phyloP scores from a whole-genome alignment of 1,284 basidiomycete species.

The Trametes sp. region DNA sequence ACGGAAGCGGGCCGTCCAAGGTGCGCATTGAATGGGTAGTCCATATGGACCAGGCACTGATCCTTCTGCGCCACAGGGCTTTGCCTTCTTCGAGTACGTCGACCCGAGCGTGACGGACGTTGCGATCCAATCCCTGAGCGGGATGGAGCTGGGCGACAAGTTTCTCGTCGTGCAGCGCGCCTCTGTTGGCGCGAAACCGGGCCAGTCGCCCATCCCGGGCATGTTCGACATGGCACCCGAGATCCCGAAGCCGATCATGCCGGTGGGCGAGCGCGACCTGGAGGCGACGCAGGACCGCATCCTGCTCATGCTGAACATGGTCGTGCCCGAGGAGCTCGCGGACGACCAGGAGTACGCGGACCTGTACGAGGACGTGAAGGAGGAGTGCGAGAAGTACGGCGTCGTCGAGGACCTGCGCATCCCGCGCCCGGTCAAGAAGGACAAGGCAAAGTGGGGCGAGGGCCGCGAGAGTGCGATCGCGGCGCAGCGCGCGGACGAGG shows the following conservation, averaged over 20 bases:
- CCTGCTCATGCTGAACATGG: constrained; percentile 99
- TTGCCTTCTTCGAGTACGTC: constrained; percentile 98
- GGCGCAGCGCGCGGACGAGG: constrained; percentile 78
- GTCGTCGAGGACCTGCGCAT: constrained; percentile 87
- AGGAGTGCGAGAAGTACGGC: constrained; percentile 90
- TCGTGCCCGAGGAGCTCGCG: constrained; percentile 90
- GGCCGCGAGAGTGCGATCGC: constrained; percentile 70
- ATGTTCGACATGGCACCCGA: constrained; percentile 78
- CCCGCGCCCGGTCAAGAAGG: constrained; percentile 87
- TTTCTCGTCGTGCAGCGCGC: constrained; percentile 96
- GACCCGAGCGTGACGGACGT: constrained; percentile 91
- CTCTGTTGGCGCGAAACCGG: constrained; percentile 87
- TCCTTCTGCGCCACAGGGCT: constrained; percentile 68
- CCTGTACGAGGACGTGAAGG: constrained; percentile 93
- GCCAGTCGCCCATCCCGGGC: constrained; percentile 62
- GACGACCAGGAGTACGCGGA: constrained; percentile 95
- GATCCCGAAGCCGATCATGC: constrained; percentile 84
- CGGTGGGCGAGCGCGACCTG: constrained; percentile 69
- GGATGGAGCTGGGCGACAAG: constrained; percentile 98
- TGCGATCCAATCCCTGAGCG: constrained; percentile 95
- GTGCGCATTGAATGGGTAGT: constrained; percentile 48
- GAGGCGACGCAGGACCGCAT: constrained; percentile 70
- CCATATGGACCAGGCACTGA: constrained; percentile 13
- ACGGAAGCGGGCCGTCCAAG: constrained; percentile 89
- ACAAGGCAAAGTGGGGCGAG: constrained; percentile 84